These are phyloP conservation scores for Lineolata rhizophorae DNA, from an alignment of 495 filamentous ascomycete genomes.

Conservation along the genomic window DNA sequence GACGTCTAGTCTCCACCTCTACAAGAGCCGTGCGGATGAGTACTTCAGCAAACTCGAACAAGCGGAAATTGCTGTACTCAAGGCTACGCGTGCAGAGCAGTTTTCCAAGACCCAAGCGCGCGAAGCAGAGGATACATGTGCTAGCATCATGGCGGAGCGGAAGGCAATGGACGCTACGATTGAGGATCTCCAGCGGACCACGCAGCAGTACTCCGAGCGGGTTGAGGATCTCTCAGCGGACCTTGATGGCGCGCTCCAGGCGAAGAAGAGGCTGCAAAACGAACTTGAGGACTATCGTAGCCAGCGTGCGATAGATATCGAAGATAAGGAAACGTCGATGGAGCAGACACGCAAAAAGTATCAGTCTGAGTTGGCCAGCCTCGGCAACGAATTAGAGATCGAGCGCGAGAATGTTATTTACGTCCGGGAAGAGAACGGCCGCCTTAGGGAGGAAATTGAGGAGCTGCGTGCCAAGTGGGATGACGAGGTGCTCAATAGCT, in stretches of 20 bases:
- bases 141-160: conserved; percentile 76
- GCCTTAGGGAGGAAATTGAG: conserved; percentile 82
- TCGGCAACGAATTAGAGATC: conserved; percentile 82
- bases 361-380: conserved; percentile 68
- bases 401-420: conserved; percentile 68
- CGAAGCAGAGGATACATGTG: conserved; percentile 81
- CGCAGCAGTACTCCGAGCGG: conserved; percentile 71
- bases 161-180: conserved; percentile 73
- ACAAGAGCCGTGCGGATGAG: conserved; percentile 86
- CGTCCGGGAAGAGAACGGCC: conserved; percentile 33
- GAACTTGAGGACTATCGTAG: conserved; percentile 95
- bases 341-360: conserved; percentile 97
- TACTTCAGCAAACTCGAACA: conserved; percentile 97
- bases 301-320: conserved; percentile 84
- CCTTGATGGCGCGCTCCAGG: conserved; percentile 62
- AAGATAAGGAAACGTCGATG: conserved; percentile 89
- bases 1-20: conserved; percentile 60
- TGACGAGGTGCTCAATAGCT: conserved; percentile 92
- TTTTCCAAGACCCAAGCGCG: conserved; percentile 74
- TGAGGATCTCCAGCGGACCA: conserved; percentile 77
- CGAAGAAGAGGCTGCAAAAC: conserved; percentile 88
- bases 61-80: conserved; percentile 85
- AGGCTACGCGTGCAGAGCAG: conserved; percentile 76
- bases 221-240: conserved; percentile 86
- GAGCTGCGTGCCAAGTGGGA: conserved; percentile 95